Evolutionary conservation across 2,329 filamentous ascomycete species (phyloP).

Genomic region (Aspergillus proliferans): DNA sequence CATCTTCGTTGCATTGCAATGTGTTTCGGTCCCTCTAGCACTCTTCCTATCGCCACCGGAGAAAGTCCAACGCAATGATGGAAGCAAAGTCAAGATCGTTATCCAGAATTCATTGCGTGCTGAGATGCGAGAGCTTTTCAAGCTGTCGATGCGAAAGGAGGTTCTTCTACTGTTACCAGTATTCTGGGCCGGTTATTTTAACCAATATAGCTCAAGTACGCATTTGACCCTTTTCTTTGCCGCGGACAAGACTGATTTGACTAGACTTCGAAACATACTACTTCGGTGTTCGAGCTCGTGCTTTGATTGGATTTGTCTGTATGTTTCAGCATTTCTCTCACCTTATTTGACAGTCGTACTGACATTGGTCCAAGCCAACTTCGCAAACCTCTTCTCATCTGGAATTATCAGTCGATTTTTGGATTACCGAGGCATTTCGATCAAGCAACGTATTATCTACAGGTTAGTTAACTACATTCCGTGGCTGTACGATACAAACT

Average conservation of each 20-base stretch:
- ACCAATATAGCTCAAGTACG: constrained; percentile 37
- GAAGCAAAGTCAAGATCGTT: constrained; percentile 33
- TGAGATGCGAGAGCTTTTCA: constrained; percentile 35
- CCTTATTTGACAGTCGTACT: not conserved
- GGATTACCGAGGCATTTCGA: constrained; percentile 35
- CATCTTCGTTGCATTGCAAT: constrained; percentile 39
- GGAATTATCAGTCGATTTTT: constrained; percentile 42
- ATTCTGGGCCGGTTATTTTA: constrained; percentile 43
- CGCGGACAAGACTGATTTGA: constrained; percentile 1
- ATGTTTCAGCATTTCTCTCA: constrained; percentile 1
- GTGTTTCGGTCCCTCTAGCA: constrained; percentile 31
- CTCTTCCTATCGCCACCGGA: constrained; percentile 35
- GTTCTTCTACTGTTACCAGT: constrained; percentile 38
- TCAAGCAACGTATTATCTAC: constrained; percentile 39
- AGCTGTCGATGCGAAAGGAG: constrained; percentile 17
- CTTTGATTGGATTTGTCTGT: constrained; percentile 43
- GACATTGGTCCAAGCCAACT: constrained; percentile 21
- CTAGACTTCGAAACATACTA: constrained; percentile 46
- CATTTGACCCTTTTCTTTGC: not conserved
- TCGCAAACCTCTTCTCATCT: constrained; percentile 39
- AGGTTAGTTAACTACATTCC: constrained; percentile 10
- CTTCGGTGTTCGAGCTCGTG: constrained; percentile 43
- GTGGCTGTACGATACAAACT: not conserved
- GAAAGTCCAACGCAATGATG: constrained; percentile 40
- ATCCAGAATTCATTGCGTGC: constrained; percentile 34